phyloP scores from a whole-genome alignment of 768 basidiomycete species.

The Kockovaella imperatae region DNA sequence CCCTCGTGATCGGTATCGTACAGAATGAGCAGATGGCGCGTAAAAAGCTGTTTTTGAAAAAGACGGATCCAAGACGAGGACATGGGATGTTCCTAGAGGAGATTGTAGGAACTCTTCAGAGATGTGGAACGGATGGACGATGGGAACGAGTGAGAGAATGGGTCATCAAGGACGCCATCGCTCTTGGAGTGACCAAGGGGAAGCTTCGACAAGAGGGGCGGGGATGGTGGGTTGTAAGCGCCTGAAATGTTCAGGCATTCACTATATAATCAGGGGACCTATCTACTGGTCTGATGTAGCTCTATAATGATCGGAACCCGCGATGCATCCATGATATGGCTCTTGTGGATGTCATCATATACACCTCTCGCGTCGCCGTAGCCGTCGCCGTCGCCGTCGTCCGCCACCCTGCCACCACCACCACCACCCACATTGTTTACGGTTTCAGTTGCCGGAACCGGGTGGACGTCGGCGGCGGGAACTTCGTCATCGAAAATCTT shows the following conservation, averaged over 20 bases:
- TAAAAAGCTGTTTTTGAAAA: slow-evolving; percentile 5
- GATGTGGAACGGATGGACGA: slow-evolving; percentile 30
- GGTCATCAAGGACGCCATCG: slow-evolving; percentile 23
- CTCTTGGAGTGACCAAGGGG: slow-evolving; percentile 16
- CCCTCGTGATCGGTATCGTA: slow-evolving; percentile 18
- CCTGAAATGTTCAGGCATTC: not conserved
- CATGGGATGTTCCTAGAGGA: slow-evolving; percentile 28
- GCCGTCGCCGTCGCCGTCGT: not conserved
- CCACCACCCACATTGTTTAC: not conserved
- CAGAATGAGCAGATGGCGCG: slow-evolving; percentile 9
- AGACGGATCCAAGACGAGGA: slow-evolving; percentile 11
- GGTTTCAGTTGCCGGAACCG: not conserved
- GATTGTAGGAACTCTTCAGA: slow-evolving; percentile 6
- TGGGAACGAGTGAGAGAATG: slow-evolving; percentile 36
- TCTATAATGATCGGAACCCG: too few species aligned
- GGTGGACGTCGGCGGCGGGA: too few species aligned
- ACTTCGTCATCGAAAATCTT: too few species aligned
- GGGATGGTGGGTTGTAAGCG: slow-evolving; percentile 22
- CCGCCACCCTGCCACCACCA: not conserved
- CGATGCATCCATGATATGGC: too few species aligned
- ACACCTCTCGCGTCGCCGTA: not conserved
- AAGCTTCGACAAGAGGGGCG: slow-evolving; percentile 12
- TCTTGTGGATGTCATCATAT: too few species aligned
- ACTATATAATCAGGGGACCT: too few species aligned
- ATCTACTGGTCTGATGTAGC: too few species aligned